A percentile compares a stretch with the other conserved stretches of the same genome.
phyloP scores from a whole-genome alignment of 129 eudicot genomes.

The Flaveria bidentis region DNA sequence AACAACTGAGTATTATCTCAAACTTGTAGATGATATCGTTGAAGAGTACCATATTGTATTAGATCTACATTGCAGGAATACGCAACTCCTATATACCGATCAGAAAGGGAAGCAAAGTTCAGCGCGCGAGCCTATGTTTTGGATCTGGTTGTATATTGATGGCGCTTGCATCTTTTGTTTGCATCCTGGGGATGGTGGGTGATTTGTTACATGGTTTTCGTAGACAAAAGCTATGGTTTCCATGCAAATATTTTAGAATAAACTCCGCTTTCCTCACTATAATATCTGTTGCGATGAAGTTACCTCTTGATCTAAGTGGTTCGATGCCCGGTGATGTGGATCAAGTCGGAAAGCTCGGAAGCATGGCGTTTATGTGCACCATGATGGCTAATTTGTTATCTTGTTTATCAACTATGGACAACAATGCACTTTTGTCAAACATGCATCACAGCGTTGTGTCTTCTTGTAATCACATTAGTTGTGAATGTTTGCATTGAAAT shows the following conservation, averaged over 20 bases:
- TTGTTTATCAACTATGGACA: not conserved
- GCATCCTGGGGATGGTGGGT: not conserved
- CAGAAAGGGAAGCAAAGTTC: not conserved
- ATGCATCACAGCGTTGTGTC: constrained; percentile 10
- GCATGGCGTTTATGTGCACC: constrained; percentile 18
- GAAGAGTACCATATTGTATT: not conserved
- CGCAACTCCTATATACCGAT: not conserved
- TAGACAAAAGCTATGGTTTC: not conserved
- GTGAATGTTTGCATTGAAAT: constrained; percentile 12
- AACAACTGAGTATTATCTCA: not conserved
- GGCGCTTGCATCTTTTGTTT: not conserved
- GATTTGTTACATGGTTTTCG: not conserved
- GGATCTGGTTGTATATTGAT: constrained; percentile 14
- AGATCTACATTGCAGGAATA: not conserved
- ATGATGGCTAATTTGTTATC: constrained; percentile 6
- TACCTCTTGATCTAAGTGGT: constrained; percentile 13
- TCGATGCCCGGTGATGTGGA: not conserved
- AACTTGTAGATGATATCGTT: too few species aligned
- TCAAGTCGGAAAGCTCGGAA: constrained; percentile 12
- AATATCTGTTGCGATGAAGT: constrained; percentile 1
- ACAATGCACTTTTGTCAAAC: not conserved
- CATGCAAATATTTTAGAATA: not conserved
- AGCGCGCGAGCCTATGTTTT: constrained; percentile 1
- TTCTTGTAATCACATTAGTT: constrained; percentile 15
- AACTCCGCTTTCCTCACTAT: not conserved